Evolutionary conservation across 192 early-diverging fungal species (phyloP).

Genomic region (Rhizophagus sp.): DNA sequence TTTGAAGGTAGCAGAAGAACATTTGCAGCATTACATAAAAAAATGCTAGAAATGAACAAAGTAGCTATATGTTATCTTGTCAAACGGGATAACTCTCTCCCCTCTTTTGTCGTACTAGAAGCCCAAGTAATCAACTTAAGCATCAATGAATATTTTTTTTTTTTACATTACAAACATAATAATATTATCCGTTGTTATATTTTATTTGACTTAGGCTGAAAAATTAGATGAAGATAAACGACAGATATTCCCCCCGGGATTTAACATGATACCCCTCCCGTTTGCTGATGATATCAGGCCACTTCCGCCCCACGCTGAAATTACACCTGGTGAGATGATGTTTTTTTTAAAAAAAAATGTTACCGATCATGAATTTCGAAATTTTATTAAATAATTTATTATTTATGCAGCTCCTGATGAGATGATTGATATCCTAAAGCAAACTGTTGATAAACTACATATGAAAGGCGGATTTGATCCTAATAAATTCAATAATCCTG

Average conservation of each 20-base stretch:
- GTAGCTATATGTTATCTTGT: slow-evolving; percentile 71
- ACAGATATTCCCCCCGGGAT: slow-evolving; percentile 61
- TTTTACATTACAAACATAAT: neutral
- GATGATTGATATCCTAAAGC: slow-evolving; percentile 37
- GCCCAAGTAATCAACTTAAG: slow-evolving; percentile 56
- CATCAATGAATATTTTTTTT: neutral
- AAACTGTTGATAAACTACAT: slow-evolving; percentile 38
- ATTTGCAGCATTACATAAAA: slow-evolving; percentile 65
- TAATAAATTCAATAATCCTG: slow-evolving; percentile 45
- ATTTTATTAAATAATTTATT: neutral
- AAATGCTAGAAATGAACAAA: slow-evolving; percentile 57
- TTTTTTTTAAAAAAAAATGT: too few species aligned
- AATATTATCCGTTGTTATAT: neutral
- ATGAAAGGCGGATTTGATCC: slow-evolving; percentile 46
- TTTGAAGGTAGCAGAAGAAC: slow-evolving; percentile 71
- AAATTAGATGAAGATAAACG: slow-evolving; percentile 46
- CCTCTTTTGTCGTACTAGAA: slow-evolving; percentile 62
- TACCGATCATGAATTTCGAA: too few species aligned
- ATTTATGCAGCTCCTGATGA: slow-evolving; percentile 36
- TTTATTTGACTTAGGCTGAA: slow-evolving; percentile 43
- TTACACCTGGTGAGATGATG: too few species aligned
- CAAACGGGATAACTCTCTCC: slow-evolving; percentile 46
- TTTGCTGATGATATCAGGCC: slow-evolving; percentile 76
- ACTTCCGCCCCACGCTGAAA: too few species aligned
- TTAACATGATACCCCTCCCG: slow-evolving; percentile 67